Base-by-base conservation (phyloP, 345 rosid genomes). In the Moricandia moricandioides region DNA sequence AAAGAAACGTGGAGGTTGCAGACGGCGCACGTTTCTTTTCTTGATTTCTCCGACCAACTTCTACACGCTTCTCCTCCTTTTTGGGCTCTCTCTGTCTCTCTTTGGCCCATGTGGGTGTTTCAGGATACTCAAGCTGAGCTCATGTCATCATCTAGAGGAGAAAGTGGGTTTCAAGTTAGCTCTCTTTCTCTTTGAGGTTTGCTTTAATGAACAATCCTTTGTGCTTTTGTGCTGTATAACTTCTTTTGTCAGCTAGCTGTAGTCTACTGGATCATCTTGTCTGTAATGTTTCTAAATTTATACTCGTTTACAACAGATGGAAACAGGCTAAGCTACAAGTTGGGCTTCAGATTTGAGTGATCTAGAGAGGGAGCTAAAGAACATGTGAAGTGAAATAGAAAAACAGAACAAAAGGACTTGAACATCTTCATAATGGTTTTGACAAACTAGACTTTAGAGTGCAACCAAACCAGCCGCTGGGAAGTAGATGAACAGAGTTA, bases 311-410 rank as follows among this genome's bases (percentile, higher is more conserved):
- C 27, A 31, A 81, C 89, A 95, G 97, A 67, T 85, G n/a, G 98
- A 95, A 55, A 88, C 84, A 59, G 13, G 82, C 83, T 16, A 90
- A 92, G 86, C 99, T 90, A 82, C 97, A 89, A 39, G 94, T 90
- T 65, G 88, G 81, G 37, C 82, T 95, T 84, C 91, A 17, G 96
- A 88, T 67, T 79, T 95, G 78, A 92, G 99, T 68, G 78, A 84
- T 78, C 58, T 95, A 8, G 60, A 90, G 24, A 94, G 96, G 8
- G 96, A 95, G 54, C 79, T 95, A 69, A 92, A 88, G 86, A 74
- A 55, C 69, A 95, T 95, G 96, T 96, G 98, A 57, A 79, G 85
- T 11, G 98, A 95, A 82, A 84, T 89, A 61, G 98, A 84, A 49
- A 81, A 96, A 85, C 91, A 87, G 63, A 86, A 80, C 79, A 82